These are phyloP conservation scores for Lachancea sp. DNA, from an alignment of 805 yeast genomes.

Conservation along the genomic window DNA sequence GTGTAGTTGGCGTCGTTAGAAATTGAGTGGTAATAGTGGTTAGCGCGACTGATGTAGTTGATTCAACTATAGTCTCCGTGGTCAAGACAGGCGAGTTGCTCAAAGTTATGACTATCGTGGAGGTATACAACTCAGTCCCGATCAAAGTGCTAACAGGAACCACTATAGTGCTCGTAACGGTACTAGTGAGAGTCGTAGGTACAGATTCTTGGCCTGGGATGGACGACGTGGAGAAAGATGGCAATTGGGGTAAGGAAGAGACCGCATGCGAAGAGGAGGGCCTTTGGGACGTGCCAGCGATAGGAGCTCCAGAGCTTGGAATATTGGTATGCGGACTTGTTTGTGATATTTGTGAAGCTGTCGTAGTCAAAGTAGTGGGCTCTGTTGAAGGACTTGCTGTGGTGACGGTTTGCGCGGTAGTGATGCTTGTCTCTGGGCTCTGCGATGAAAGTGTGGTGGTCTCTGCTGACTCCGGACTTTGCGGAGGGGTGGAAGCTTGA, in stretches of 20 bases:
- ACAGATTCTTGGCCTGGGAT: slow-evolving; percentile 1
- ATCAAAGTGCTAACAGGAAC: neutral
- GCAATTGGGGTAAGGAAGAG: slow-evolving; percentile 1
- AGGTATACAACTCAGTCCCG: neutral
- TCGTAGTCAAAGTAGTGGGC: too few relatives aligned
- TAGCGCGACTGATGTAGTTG: neutral
- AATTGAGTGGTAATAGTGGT: neutral
- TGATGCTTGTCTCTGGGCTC: neutral
- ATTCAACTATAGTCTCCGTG: neutral
- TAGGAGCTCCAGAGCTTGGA: neutral
- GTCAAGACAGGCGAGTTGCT: slow-evolving; percentile 1
- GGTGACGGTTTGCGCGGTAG: neutral
- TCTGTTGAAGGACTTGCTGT: neutral
- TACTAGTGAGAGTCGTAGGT: slow-evolving; percentile 1
- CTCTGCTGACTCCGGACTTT: neutral
- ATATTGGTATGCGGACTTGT: neutral
- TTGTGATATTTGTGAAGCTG: neutral
- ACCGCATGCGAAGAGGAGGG: slow-evolving; percentile 1
- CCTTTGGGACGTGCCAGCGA: neutral
- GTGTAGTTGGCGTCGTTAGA: slow-evolving; percentile 4
- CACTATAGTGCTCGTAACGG: neutral
- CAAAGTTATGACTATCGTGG: neutral
- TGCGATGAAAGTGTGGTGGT: neutral
- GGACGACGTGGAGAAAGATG: slow-evolving; percentile 1
- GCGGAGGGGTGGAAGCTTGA: neutral